Evolutionary conservation across 176 grass and related monocot species (phyloP), one percentile per base, ranked within the genome.

Genomic region (Carex cristatella): DNA sequence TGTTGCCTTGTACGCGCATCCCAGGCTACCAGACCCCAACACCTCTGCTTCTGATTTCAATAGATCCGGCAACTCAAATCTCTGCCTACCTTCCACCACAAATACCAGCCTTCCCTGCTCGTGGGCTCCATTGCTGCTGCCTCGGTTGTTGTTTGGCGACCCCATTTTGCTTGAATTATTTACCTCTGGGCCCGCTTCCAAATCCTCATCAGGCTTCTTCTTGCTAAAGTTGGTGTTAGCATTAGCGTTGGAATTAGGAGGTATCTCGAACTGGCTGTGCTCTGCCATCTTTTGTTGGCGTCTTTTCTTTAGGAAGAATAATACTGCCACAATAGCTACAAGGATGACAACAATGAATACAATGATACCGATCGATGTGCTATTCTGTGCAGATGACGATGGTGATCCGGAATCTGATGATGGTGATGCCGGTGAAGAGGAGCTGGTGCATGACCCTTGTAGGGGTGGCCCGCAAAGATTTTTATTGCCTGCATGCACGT

Each of bases 31-130:
- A 1, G 65, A 62, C 48, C 96, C 93, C 4, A 99, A 87, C 85
- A 95, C 93, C 90, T 99, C 96, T 35, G 96, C 93, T 70, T 91
- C 86, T 10, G 93, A 92, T 88, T 94, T 99, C 55, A 99, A 90
- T 11, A 99, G 85, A 73, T 99, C 96, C 62, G 87, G 91, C 71
- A 99, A 83, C 85, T 99, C 93, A 65, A 97, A 88, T 48, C 91
- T 90, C 4, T 87, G 86, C 10, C 49, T 84, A 16, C 87, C 87
- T 19, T 94, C 90, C 46, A 75, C 89, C 65, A 99, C 91, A 81
- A 94, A 99, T 38, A 92, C 77, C 79, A 99, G 66, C 71, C 83
- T 85, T 30, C 88, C 92, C 23, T 92, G 90, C n/a, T 98, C 93
- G 10, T 10, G 90, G 81, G 75, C 55, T 0, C 83, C 79, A 61